Evolutionary conservation across 225 moss, liverwort and hornwort species (phyloP).

Genomic region (Polytrichum commune): DNA sequence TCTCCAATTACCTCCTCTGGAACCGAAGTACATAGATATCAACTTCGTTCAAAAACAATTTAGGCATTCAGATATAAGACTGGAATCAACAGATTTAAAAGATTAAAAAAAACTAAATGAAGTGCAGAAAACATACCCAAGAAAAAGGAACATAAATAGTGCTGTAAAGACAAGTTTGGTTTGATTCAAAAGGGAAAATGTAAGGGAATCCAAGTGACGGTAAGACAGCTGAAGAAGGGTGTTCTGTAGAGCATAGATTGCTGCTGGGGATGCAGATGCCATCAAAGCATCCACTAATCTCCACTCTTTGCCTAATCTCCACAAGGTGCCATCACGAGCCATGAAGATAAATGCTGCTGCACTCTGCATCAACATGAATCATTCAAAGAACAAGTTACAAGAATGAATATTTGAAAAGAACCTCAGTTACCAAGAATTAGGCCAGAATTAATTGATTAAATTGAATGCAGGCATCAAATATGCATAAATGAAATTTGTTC

Average conservation of each 20-base stretch:
- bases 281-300: conserved; percentile 64
- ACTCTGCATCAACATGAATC: conserved; percentile 36
- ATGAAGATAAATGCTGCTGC: conserved; percentile 62
- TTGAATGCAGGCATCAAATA: too few species aligned
- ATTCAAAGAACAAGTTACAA: conserved; percentile 1
- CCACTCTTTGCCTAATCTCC: conserved; percentile 59
- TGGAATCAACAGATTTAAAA: background rate
- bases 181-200: conserved; percentile 88
- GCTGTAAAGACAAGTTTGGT: conserved; percentile 97
- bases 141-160: conserved; percentile 81
- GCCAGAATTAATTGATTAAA: too few species aligned
- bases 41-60: too few species aligned
- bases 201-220: conserved; percentile 90
- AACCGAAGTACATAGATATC: too few species aligned
- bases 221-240: conserved; percentile 86
- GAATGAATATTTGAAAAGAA: background rate
- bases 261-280: conserved; percentile 88
- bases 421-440: too few species aligned
- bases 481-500: too few species aligned
- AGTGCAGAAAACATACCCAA: conserved; percentile 45
- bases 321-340: conserved; percentile 53
- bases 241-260: conserved; percentile 87
- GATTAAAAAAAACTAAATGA: background rate
- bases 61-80: too few species aligned
- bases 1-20: too few species aligned